Percentiles rank a stretch among this genome's conserved stretches.
Evolutionary conservation across 2,329 filamentous ascomycete species (phyloP).

Genomic region (Arthrobotrys iridis): DNA sequence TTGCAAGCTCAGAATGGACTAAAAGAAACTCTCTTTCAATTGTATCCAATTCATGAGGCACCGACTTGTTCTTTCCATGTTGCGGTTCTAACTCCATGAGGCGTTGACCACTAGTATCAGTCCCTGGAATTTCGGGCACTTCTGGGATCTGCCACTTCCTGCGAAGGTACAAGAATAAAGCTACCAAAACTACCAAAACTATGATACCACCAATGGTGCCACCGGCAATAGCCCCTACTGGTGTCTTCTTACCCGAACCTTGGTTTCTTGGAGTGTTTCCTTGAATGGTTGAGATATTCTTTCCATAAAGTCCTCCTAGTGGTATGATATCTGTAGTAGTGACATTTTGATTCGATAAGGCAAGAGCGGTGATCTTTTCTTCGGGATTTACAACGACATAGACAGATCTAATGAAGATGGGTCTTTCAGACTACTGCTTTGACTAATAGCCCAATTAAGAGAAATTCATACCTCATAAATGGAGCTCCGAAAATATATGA

Average conservation of each 20-base stretch:
- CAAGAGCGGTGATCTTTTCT: constrained; percentile 13
- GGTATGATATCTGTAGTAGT: constrained; percentile 4
- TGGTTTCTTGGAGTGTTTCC: constrained; percentile 2
- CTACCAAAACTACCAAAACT: too few species aligned
- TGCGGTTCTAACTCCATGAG: too few species aligned
- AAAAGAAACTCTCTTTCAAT: too few species aligned
- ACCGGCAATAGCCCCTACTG: too few species aligned
- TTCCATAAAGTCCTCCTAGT: constrained; percentile 9
- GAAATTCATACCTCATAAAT: constrained; percentile 15
- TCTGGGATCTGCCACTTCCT: too few species aligned
- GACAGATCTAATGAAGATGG: not conserved
- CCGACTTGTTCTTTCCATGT: too few species aligned
- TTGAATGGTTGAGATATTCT: not conserved
- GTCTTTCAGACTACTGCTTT: not conserved
- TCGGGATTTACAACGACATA: constrained; percentile 1
- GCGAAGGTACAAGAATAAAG: too few species aligned
- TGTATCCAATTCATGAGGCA: too few species aligned
- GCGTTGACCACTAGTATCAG: too few species aligned
- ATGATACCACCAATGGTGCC: too few species aligned
- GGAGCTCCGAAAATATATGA: constrained; percentile 9
- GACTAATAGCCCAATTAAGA: not conserved
- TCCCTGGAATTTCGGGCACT: too few species aligned
- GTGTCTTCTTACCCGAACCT: not conserved
- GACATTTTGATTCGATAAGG: not conserved
- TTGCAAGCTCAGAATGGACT: too few species aligned